Conservation (phyloP, 305 asterid species). For the Fraxinus latifolia region DNA sequence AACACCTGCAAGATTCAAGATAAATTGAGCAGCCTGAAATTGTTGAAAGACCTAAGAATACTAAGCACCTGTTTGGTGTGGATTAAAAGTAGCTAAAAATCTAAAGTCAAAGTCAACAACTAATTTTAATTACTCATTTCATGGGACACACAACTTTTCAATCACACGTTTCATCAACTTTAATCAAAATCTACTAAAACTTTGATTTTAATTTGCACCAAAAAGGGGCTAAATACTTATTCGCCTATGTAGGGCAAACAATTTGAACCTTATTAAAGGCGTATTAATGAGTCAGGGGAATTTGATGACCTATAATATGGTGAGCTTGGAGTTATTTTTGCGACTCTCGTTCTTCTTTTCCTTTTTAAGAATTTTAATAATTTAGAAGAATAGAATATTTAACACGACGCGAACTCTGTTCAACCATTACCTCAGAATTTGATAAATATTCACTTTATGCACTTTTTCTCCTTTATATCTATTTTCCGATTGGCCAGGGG, state of each 20-base stretch:
- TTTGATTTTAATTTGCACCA: not conserved
- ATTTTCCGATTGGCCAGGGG: not conserved
- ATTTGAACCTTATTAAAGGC: not conserved
- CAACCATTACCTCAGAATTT: not conserved
- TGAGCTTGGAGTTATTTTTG: not conserved
- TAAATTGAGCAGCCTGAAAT: not conserved
- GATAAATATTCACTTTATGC: not conserved
- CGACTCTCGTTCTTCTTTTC: not conserved
- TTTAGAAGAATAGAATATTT: not conserved
- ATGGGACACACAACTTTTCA: not conserved
- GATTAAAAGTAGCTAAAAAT: not conserved
- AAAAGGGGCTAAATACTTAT: not conserved
- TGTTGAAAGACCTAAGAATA: not conserved
- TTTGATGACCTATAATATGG: not conserved
- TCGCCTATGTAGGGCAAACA: not conserved
- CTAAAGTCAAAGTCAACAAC: not conserved
- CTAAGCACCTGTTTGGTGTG: not conserved
- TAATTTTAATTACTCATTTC: not conserved
- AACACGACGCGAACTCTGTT: not conserved
- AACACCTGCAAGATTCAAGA: slow-evolving; percentile 52
- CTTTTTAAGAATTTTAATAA: not conserved
- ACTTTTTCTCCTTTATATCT: not conserved
- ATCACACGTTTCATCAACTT: not conserved
- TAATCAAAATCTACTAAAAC: not conserved
- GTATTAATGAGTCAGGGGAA: not conserved